Conservation (phyloP, 805 yeast species). For the Zygotorulaspora florentina region DNA sequence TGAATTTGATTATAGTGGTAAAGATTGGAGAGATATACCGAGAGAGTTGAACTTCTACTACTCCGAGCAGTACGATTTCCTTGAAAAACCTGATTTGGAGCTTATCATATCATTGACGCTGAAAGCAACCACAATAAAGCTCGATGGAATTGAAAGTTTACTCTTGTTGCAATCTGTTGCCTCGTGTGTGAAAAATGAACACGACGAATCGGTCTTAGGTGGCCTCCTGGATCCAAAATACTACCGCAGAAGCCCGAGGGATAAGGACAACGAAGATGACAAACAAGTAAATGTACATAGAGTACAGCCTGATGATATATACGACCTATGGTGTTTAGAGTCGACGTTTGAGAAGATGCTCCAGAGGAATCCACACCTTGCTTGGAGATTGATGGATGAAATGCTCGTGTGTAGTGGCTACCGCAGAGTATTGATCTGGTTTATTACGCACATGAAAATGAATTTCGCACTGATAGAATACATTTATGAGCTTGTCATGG, state of each 20-base stretch:
- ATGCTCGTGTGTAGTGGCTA: slow-evolving; percentile 64
- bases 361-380: slow-evolving; percentile 47
- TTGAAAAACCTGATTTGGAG: slow-evolving; percentile 15
- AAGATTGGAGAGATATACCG: slow-evolving; percentile 72
- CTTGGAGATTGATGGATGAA: slow-evolving; percentile 61
- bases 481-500: slow-evolving; percentile 55
- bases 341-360: slow-evolving; percentile 50
- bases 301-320: slow-evolving; percentile 48
- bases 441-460: slow-evolving; percentile 56
- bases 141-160: slow-evolving; percentile 16
- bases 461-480: slow-evolving; percentile 56
- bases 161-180: slow-evolving; percentile 42
- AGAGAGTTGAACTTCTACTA: slow-evolving; percentile 50
- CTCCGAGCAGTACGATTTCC: slow-evolving; percentile 23
- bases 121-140: slow-evolving; percentile 19
- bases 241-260: slow-evolving; percentile 18
- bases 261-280: slow-evolving; percentile 19
- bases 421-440: slow-evolving; percentile 63
- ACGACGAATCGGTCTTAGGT: slow-evolving; percentile 32
- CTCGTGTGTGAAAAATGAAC: slow-evolving; percentile 46
- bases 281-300: slow-evolving; percentile 1
- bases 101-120: slow-evolving; percentile 13
- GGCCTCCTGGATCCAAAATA: slow-evolving; percentile 15
- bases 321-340: slow-evolving; percentile 43
- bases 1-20: slow-evolving; percentile 55